Conservation (phyloP, 352 stramenopile genomes). For the Globisporangium spinosum region DNA sequence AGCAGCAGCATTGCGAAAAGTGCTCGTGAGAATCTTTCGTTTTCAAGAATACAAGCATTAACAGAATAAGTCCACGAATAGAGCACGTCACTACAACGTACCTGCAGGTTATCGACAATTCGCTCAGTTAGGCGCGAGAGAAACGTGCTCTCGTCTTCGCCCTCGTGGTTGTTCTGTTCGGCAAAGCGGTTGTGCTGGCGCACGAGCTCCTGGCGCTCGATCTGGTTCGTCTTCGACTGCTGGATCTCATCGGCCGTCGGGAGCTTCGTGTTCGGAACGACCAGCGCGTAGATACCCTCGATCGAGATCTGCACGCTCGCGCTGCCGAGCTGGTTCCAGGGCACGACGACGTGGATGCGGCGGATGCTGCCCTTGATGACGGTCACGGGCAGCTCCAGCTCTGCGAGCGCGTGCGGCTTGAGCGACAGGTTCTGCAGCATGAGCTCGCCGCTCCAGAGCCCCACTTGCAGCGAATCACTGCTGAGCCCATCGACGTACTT, state of each 20-base stretch:
- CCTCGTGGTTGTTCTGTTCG: constrained; percentile 27
- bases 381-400: constrained; percentile 68
- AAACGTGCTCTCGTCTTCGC: constrained; percentile 77
- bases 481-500: constrained; percentile 81
- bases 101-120: constrained; percentile 78
- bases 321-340: constrained; percentile 82
- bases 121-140: constrained; percentile 66
- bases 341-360: constrained; percentile 73
- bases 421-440: constrained; percentile 65
- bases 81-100: not conserved
- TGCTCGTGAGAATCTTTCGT: not conserved
- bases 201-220: constrained; percentile 68
- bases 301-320: constrained; percentile 73
- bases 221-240: constrained; percentile 50
- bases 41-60: not conserved
- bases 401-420: constrained; percentile 73
- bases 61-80: not conserved
- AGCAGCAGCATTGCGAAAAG: not conserved
- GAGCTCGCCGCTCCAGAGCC: constrained; percentile 82
- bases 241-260: constrained; percentile 46
- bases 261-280: constrained; percentile 56
- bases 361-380: constrained; percentile 54
- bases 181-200: constrained; percentile 68
- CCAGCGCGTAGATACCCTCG: constrained; percentile 67
- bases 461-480: constrained; percentile 77